phyloP scores from a whole-genome alignment of 2,329 filamentous ascomycete species.

The Capronia americana region DNA sequence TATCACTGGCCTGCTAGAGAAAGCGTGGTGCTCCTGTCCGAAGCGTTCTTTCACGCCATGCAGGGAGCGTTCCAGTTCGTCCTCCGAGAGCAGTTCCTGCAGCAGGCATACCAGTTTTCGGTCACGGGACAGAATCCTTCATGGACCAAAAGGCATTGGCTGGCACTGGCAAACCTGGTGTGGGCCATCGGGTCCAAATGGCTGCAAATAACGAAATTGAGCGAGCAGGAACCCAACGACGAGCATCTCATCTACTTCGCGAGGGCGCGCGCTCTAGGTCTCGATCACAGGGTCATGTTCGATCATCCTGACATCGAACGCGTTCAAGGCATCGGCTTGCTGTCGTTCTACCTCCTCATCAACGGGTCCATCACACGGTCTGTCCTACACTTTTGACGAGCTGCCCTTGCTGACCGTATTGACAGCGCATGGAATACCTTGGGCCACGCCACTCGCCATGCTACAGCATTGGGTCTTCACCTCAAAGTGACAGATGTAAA shows the following conservation, averaged over 20 bases:
- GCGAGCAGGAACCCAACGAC: neutral
- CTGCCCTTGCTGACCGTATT: neutral
- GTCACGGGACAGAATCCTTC: constrained; percentile 5
- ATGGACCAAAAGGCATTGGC: constrained; percentile 32
- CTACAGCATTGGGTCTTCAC: constrained; percentile 41
- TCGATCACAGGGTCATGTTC: constrained; percentile 36
- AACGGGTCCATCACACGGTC: constrained; percentile 42
- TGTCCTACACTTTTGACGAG: constrained; percentile 8
- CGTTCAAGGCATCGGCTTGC: constrained; percentile 39
- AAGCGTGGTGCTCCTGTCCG: constrained; percentile 25
- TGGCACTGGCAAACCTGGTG: constrained; percentile 23
- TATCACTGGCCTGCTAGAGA: constrained; percentile 28
- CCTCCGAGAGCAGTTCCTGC: constrained; percentile 29
- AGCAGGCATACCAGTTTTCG: constrained; percentile 12
- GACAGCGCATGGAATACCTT: constrained; percentile 41
- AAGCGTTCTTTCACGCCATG: constrained; percentile 35
- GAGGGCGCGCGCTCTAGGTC: constrained; percentile 9
- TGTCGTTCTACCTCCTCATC: constrained; percentile 35
- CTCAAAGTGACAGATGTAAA: constrained; percentile 34
- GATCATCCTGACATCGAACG: constrained; percentile 39
- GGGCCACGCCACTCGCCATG: constrained; percentile 41
- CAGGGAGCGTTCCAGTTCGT: constrained; percentile 32
- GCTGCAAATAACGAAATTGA: constrained; percentile 29
- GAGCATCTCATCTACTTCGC: constrained; percentile 13
- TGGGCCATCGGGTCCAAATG: constrained; percentile 20